Conservation (phyloP, 371 early-diverging fungal genomes). For the Dichotomocladium elegans region DNA sequence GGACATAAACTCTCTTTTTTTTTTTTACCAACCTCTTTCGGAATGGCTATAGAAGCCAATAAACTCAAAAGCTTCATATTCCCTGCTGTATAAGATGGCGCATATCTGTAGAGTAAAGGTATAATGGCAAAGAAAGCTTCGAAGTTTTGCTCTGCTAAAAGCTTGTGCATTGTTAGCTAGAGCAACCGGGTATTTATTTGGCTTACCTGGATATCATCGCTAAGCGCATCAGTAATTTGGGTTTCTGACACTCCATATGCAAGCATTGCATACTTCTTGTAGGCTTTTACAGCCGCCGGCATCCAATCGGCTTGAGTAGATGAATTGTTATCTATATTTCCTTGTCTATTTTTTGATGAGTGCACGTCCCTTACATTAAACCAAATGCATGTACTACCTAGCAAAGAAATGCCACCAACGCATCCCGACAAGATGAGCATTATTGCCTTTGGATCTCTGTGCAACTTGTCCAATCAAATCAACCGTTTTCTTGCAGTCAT, state of each 20-base stretch:
- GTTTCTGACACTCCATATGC: background rate
- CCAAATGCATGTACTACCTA: slow-evolving; percentile 12
- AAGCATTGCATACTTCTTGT: background rate
- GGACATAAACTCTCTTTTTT: background rate
- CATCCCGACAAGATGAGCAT: slow-evolving; percentile 26
- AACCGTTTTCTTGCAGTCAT: slow-evolving; percentile 20
- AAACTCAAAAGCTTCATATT: slow-evolving; percentile 21
- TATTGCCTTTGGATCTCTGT: slow-evolving; percentile 16
- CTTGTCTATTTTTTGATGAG: background rate
- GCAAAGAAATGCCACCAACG: slow-evolving; percentile 40
- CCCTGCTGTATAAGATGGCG: slow-evolving; percentile 16
- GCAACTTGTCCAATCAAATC: slow-evolving; percentile 21
- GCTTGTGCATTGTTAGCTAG: slow-evolving; percentile 10
- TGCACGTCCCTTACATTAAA: background rate
- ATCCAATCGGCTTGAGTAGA: background rate
- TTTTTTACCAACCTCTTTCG: slow-evolving; percentile 23
- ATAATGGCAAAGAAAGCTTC: slow-evolving; percentile 16
- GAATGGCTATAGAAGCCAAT: slow-evolving; percentile 19
- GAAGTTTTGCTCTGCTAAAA: slow-evolving; percentile 26
- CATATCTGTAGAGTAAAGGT: slow-evolving; percentile 23
- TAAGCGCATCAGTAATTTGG: slow-evolving; percentile 12
- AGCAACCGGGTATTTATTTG: background rate
- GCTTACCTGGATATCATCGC: slow-evolving; percentile 26
- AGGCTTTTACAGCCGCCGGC: background rate
- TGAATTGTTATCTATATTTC: background rate